These are phyloP conservation scores for Gliomastix tumulicola DNA, from an alignment of 2,329 filamentous ascomycete species.

Conservation along the genomic window DNA sequence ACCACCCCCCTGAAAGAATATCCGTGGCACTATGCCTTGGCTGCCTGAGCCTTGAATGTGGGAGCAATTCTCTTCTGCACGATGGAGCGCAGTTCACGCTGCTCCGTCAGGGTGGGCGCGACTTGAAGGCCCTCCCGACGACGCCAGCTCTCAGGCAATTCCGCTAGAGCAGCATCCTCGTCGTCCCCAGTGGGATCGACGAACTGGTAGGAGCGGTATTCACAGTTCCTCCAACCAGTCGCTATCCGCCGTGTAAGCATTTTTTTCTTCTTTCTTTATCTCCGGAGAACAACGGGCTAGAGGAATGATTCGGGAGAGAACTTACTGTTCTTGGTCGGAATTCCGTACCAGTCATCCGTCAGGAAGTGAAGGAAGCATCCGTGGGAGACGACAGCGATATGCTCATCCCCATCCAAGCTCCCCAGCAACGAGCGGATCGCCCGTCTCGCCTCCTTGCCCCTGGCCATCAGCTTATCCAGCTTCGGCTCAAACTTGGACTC, in stretches of 20 bases:
- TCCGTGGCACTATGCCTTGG: too few species aligned
- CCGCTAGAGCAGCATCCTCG: conserved; percentile 35
- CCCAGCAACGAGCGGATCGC: conserved; percentile 44
- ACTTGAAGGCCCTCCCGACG: conserved; percentile 31
- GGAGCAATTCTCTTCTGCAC: conserved; percentile 25
- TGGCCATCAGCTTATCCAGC: conserved; percentile 45
- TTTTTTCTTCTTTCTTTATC: not conserved
- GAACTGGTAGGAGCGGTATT: conserved; percentile 64
- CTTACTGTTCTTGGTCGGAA: conserved; percentile 32
- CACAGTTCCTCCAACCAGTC: conserved; percentile 69
- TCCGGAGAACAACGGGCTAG: not conserved
- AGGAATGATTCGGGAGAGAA: conserved; percentile 2
- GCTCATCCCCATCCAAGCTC: conserved; percentile 17
- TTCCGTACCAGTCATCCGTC: conserved; percentile 71
- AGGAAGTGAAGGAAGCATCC: conserved; percentile 81
- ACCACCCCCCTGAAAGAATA: too few species aligned
- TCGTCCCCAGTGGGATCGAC: conserved; percentile 42
- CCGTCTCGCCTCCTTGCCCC: conserved; percentile 53
- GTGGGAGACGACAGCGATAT: conserved; percentile 74
- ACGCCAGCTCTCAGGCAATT: conserved; percentile 41
- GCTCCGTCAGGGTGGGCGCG: conserved; percentile 36
- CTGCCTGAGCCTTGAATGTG: too few species aligned
- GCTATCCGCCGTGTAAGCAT: conserved; percentile 28
- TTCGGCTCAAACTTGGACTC: conserved; percentile 37
- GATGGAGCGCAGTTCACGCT: conserved; percentile 32